A percentile compares a stretch with the other conserved stretches of the same genome.
These are phyloP conservation scores for Pseudocercospora fuligena DNA, from an alignment of 2,329 filamentous ascomycete species.

Conservation along the genomic window DNA sequence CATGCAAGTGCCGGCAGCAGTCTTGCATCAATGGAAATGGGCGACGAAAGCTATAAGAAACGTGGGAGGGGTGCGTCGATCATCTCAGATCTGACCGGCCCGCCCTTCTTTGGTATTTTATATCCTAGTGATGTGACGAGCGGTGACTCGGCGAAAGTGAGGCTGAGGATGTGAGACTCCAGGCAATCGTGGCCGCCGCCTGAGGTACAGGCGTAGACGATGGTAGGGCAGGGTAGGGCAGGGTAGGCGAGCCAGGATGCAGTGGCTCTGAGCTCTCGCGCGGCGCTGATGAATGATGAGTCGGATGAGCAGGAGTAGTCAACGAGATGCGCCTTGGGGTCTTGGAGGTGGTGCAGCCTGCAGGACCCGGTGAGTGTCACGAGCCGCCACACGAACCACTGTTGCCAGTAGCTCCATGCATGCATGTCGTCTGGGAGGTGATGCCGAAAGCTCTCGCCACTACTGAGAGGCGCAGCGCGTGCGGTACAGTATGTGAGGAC, in stretches of 20 bases:
- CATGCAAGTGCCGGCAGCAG: neutral
- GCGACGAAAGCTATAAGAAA: neutral
- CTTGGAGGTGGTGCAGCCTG: too few relatives aligned
- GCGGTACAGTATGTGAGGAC: too few relatives aligned
- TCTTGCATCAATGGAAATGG: neutral
- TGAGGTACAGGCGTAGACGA: neutral
- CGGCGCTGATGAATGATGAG: neutral
- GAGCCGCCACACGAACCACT: too few relatives aligned
- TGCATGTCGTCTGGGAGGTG: too few relatives aligned
- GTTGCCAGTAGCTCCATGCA: too few relatives aligned
- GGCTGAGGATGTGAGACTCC: conserved; percentile 13
- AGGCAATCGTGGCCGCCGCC: conserved; percentile 15
- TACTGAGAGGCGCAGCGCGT: too few relatives aligned
- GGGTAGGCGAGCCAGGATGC: neutral
- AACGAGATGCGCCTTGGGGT: neutral
- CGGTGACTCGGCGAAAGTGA: conserved; percentile 20
- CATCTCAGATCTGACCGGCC: neutral
- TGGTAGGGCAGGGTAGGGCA: neutral
- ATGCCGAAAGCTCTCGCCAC: too few relatives aligned
- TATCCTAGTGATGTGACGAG: neutral
- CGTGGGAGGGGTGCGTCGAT: conserved; percentile 1
- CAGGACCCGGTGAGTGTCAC: too few relatives aligned
- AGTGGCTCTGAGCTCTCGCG: neutral
- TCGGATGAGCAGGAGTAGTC: neutral
- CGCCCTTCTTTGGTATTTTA: neutral